phyloP scores from a whole-genome alignment of 2,329 filamentous ascomycete species.

The Aschersonia sp. region DNA sequence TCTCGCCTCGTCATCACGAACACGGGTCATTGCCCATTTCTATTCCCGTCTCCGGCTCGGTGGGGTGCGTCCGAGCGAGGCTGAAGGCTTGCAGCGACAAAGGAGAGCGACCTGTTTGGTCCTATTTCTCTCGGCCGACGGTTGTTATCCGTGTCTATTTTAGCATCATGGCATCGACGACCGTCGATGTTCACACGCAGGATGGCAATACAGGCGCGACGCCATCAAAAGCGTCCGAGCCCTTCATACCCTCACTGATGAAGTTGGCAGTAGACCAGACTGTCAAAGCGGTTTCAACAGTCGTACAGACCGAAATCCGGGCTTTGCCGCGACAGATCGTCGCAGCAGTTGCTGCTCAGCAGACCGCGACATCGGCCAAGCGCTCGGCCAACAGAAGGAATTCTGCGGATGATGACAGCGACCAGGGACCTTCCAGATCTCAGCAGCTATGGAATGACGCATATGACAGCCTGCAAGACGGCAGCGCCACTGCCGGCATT shows the following conservation, averaged over 20 bases:
- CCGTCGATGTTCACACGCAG: constrained; percentile 1
- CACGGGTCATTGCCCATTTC: too few species aligned
- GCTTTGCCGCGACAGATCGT: constrained; percentile 4
- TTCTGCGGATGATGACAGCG: constrained; percentile 1
- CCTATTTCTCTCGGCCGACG: too few species aligned
- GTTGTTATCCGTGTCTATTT: too few species aligned
- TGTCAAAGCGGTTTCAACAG: constrained; percentile 4
- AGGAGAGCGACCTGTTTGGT: too few species aligned
- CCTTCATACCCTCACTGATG: constrained; percentile 3
- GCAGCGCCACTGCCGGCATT: constrained; percentile 2
- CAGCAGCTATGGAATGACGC: constrained; percentile 5
- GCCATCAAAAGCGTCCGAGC: background rate
- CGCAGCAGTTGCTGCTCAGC: constrained; percentile 2
- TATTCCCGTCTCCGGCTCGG: too few species aligned
- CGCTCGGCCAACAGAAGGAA: background rate
- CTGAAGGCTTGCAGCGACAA: too few species aligned
- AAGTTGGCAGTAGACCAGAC: constrained; percentile 5
- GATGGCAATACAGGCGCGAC: background rate
- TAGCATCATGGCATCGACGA: constrained; percentile 1
- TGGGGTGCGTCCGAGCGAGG: too few species aligned
- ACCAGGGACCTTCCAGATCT: constrained; percentile 2
- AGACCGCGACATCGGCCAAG: background rate
- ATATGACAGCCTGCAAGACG: constrained; percentile 4
- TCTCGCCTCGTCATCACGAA: too few species aligned
- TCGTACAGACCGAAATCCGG: constrained; percentile 5